These are phyloP conservation scores for Teratosphaeria destructans DNA, from an alignment of 2,329 filamentous ascomycete species.

Conservation along the genomic window DNA sequence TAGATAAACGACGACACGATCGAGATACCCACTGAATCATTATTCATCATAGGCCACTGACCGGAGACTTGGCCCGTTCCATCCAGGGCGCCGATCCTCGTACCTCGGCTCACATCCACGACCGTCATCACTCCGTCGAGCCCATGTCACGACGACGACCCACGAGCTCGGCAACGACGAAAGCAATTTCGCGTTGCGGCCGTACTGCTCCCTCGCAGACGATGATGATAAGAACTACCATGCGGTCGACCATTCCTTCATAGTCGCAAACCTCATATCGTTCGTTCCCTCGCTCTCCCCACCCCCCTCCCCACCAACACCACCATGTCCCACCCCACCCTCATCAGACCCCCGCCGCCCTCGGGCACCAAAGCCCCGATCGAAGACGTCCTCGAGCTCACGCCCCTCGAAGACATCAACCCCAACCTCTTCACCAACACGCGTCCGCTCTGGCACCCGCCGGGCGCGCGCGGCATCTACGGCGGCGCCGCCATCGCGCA, in stretches of 20 bases:
- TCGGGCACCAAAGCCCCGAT: constrained; percentile 67
- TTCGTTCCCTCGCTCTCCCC: not conserved
- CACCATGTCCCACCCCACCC: constrained; percentile 24
- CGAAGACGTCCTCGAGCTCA: constrained; percentile 82
- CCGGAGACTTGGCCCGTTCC: not conserved
- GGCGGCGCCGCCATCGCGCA: constrained; percentile 92
- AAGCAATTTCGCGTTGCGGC: not conserved
- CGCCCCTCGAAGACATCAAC: constrained; percentile 63
- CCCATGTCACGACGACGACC: not conserved
- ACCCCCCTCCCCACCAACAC: not conserved
- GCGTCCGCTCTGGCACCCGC: constrained; percentile 81
- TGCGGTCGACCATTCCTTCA: not conserved
- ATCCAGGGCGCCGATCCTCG: not conserved
- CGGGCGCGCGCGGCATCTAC: constrained; percentile 84
- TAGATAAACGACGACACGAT: not conserved
- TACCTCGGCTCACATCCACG: not conserved
- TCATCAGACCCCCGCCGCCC: constrained; percentile 64
- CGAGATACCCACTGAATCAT: not conserved
- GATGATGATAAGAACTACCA: not conserved
- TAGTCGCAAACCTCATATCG: not conserved
- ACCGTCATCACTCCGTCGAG: not conserved
- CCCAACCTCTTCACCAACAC: constrained; percentile 93
- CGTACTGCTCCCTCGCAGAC: not conserved
- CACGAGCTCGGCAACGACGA: not conserved
- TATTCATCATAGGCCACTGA: too few relatives aligned